Evolutionary conservation across 2,329 filamentous ascomycete genomes (phyloP).

Genomic region (Elsinoe perseae): DNA sequence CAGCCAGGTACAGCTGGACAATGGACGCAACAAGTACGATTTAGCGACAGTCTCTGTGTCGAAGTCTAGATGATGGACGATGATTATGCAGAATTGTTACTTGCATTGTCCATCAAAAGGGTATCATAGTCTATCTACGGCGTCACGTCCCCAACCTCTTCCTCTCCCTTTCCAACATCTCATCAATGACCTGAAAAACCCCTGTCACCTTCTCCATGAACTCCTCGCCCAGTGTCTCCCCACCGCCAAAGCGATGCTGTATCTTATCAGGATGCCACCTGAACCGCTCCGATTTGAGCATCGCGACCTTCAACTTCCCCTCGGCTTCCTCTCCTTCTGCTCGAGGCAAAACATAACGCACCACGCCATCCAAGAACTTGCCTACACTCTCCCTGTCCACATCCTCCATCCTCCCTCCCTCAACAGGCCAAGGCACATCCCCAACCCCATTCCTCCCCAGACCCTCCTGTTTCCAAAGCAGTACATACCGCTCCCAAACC

Average conservation of each 20-base stretch:
- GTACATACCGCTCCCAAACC: slow-evolving; percentile 48
- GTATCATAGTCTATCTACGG: slow-evolving; percentile 14
- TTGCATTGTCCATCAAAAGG: slow-evolving; percentile 2
- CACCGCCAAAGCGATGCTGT: slow-evolving; percentile 71
- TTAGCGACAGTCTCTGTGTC: too few relatives aligned
- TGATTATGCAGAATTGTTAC: too few relatives aligned
- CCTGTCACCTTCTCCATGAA: slow-evolving; percentile 76
- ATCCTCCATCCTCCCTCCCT: slow-evolving; percentile 50
- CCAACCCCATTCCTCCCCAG: slow-evolving; percentile 13
- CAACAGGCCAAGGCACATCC: slow-evolving; percentile 65
- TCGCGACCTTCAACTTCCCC: slow-evolving; percentile 32
- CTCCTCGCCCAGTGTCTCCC: slow-evolving; percentile 55
- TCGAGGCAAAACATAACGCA: not conserved
- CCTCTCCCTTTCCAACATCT: slow-evolving; percentile 47
- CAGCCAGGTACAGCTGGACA: not conserved
- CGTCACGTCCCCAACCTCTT: slow-evolving; percentile 1
- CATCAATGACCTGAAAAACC: slow-evolving; percentile 85
- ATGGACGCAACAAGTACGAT: too few relatives aligned
- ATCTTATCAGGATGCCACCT: slow-evolving; percentile 98
- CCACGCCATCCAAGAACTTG: slow-evolving; percentile 53
- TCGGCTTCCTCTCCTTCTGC: slow-evolving; percentile 8
- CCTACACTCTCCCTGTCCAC: slow-evolving; percentile 55
- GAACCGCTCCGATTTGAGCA: slow-evolving; percentile 76
- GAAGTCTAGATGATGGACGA: too few relatives aligned
- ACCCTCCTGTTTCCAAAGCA: slow-evolving; percentile 45